These are phyloP conservation scores for Millerago galiae DNA, from an alignment of 805 yeast genomes.

Conservation along the genomic window DNA sequence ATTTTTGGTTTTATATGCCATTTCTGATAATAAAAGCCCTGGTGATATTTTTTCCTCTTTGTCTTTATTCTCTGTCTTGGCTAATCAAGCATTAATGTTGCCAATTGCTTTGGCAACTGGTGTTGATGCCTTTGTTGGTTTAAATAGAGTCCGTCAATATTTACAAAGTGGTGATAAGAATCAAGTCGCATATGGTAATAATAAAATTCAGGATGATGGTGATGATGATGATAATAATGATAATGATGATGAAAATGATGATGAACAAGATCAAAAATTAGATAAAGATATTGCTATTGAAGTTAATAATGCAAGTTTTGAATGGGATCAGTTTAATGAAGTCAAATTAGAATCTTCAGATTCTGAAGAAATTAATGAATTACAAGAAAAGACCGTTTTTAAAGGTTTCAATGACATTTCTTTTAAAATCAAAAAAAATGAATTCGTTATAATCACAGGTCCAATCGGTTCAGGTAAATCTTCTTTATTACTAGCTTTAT, in stretches of 20 bases:
- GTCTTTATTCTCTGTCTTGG: constrained; percentile 56
- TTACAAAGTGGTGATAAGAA: constrained; percentile 39
- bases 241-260: constrained; percentile 9
- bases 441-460: constrained; percentile 71
- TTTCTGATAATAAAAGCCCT: constrained; percentile 36
- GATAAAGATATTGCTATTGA: constrained; percentile 36
- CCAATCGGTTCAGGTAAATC: constrained; percentile 75
- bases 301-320: constrained; percentile 49
- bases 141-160: constrained; percentile 49
- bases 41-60: constrained; percentile 66
- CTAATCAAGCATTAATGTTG: constrained; percentile 57
- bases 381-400: constrained; percentile 27
- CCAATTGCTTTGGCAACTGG: constrained; percentile 67
- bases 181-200: constrained; percentile 28
- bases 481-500: constrained; percentile 56
- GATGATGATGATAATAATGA: constrained; percentile 27
- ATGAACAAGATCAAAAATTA: background rate
- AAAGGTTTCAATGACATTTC: constrained; percentile 42
- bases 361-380: constrained; percentile 2
- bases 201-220: constrained; percentile 26
- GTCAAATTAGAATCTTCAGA: constrained; percentile 7
- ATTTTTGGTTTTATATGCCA: constrained; percentile 36
- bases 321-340: constrained; percentile 54
- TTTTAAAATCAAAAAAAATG: constrained; percentile 46
- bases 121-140: constrained; percentile 60